Conservation (phyloP, 148 eudicot species). For the Linanthus parryae region DNA sequence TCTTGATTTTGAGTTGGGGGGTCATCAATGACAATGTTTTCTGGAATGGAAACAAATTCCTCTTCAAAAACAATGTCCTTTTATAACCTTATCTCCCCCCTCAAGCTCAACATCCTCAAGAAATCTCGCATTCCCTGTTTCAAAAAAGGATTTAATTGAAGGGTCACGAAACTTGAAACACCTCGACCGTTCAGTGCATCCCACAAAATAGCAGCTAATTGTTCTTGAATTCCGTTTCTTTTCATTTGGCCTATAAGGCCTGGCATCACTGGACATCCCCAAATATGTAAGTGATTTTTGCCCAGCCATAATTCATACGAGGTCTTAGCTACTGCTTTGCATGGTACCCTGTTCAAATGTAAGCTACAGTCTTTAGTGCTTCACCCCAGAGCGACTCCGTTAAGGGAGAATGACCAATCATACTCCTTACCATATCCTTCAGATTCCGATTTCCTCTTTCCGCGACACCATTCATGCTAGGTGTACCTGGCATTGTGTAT, state of each 20-base stretch:
- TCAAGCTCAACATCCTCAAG: neutral
- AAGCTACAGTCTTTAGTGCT: neutral
- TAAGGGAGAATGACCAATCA: neutral
- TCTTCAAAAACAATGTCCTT: neutral
- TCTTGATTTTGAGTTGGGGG: no score
- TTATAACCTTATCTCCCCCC: neutral
- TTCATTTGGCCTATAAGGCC: neutral
- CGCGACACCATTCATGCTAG: conserved; percentile 1
- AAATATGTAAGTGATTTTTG: neutral
- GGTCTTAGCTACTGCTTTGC: neutral
- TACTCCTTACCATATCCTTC: conserved; percentile 2
- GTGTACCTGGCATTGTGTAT: no score
- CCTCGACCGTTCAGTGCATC: neutral
- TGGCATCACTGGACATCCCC: neutral
- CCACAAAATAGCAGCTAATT: neutral
- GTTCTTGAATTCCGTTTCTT: neutral
- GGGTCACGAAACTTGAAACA: neutral
- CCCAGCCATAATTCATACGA: neutral
- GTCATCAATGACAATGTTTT: neutral
- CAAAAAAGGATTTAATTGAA: neutral
- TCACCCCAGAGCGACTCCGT: neutral
- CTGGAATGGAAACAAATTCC: neutral
- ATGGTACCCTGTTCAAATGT: neutral
- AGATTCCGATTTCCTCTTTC: neutral
- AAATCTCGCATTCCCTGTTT: neutral